Conservation (phyloP, 2,329 filamentous ascomycete genomes). For the Beauveria medogensis region DNA sequence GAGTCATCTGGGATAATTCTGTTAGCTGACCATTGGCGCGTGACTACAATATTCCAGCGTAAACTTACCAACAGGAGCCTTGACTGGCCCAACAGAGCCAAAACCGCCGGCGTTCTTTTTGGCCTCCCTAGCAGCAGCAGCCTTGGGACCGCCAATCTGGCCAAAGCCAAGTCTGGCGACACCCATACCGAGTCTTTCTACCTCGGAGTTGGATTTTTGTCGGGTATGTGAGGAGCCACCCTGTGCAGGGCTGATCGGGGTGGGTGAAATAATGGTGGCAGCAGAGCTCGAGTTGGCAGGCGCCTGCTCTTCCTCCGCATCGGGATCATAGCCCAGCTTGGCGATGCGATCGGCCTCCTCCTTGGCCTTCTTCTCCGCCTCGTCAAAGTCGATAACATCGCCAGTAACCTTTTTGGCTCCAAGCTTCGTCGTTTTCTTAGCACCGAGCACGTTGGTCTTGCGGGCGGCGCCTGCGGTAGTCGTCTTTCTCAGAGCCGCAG, state of each 20-base stretch:
- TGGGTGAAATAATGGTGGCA: constrained; percentile 61
- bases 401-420: constrained; percentile 84
- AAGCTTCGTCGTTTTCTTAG: constrained; percentile 74
- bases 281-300: constrained; percentile 41
- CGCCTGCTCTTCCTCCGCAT: constrained; percentile 62
- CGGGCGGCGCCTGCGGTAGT: constrained; percentile 55
- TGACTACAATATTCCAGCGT: not conserved
- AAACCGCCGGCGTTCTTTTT: constrained; percentile 80
- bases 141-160: constrained; percentile 61
- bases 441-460: constrained; percentile 78
- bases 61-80: constrained; percentile 57
- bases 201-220: constrained; percentile 64
- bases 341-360: constrained; percentile 95
- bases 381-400: constrained; percentile 88
- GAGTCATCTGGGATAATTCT: constrained; percentile 50
- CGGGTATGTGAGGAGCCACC: constrained; percentile 46
- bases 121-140: constrained; percentile 39
- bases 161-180: constrained; percentile 80
- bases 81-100: constrained; percentile 72
- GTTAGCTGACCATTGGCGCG: not conserved
- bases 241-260: constrained; percentile 60
- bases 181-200: constrained; percentile 87
- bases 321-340: constrained; percentile 90
- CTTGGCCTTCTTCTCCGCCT: constrained; percentile 92
- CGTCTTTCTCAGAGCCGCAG: constrained; percentile 75